Evolutionary conservation across 441 rosid genomes (phyloP).

Genomic region (Biscutella auriculata): DNA sequence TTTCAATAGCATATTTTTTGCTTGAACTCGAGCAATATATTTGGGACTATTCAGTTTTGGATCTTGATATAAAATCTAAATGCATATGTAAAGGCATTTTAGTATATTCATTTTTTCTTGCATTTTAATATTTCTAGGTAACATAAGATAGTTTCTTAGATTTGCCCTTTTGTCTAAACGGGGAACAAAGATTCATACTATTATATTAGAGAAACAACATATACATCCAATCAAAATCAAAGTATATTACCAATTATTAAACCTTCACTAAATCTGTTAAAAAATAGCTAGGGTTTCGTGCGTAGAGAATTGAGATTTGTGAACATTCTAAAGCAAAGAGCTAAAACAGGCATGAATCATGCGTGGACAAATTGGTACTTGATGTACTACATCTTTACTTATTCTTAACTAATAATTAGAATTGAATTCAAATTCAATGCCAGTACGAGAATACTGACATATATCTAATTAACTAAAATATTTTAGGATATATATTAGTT

Average conservation of each 20-base stretch:
- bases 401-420: slow-evolving; percentile 3
- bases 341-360: slow-evolving; percentile 20
- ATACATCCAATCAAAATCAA: slow-evolving; percentile 1
- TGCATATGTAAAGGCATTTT: no score
- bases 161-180: background rate
- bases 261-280: background rate
- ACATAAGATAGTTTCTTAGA: background rate
- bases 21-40: no score
- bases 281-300: slow-evolving; percentile 1
- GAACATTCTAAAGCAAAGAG: slow-evolving; percentile 3
- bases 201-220: no score
- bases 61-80: no score
- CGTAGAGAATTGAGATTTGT: background rate
- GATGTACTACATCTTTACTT: slow-evolving; percentile 15
- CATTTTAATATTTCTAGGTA: background rate
- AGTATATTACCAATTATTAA: background rate
- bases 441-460: no score
- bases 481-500: no score
- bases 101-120: no score
- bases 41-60: no score
- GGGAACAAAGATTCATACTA: background rate
- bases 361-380: slow-evolving; percentile 13
- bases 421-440: no score
- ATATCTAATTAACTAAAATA: no score
- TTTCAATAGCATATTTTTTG: no score